Evolutionary conservation across 2,329 filamentous ascomycete species (phyloP).

Genomic region (Aspergillus sp.): DNA sequence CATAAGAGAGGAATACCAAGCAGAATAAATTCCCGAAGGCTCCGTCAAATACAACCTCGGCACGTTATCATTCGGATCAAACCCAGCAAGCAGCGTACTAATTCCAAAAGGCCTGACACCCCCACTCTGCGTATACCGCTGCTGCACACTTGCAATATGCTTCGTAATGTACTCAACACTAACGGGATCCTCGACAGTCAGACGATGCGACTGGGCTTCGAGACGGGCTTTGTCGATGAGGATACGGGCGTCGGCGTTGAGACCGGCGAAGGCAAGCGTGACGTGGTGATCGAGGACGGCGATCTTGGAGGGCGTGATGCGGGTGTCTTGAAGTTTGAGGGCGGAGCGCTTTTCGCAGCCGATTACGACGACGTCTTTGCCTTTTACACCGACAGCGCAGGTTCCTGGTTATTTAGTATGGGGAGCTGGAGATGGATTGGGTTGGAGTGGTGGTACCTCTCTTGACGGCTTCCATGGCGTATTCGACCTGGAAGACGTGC

Average conservation of each 20-base stretch:
- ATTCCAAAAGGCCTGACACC: constrained; percentile 98
- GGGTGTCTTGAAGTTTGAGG: constrained; percentile 98
- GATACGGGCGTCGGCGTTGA: constrained; percentile 97
- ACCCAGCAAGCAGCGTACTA: constrained; percentile 96
- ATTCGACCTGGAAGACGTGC: constrained; percentile 99
- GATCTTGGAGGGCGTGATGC: constrained; percentile 98
- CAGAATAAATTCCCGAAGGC: constrained; percentile 98
- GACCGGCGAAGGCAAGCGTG: constrained; percentile 90
- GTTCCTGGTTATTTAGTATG: constrained; percentile 58
- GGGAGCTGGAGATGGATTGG: constrained; percentile 9
- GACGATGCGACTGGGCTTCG: constrained; percentile 92
- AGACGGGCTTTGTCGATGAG: constrained; percentile 95
- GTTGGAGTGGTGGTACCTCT: constrained; percentile 56
- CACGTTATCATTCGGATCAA: constrained; percentile 83
- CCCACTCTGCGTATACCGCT: constrained; percentile 97
- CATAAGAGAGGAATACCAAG: constrained; percentile 59
- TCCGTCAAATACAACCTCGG: constrained; percentile 96
- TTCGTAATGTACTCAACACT: constrained; percentile 99
- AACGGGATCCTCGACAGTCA: constrained; percentile 95
- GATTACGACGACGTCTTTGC: constrained; percentile 84
- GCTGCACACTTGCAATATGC: constrained; percentile 95
- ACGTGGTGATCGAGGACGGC: constrained; percentile 92
- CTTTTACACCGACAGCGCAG: constrained; percentile 96
- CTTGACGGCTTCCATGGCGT: constrained; percentile 97
- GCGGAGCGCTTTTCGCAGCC: constrained; percentile 98